Evolutionary conservation across 768 basidiomycete genomes (phyloP), one percentile per base, ranked within the genome.

Genomic region (Tulasnella calospora): DNA sequence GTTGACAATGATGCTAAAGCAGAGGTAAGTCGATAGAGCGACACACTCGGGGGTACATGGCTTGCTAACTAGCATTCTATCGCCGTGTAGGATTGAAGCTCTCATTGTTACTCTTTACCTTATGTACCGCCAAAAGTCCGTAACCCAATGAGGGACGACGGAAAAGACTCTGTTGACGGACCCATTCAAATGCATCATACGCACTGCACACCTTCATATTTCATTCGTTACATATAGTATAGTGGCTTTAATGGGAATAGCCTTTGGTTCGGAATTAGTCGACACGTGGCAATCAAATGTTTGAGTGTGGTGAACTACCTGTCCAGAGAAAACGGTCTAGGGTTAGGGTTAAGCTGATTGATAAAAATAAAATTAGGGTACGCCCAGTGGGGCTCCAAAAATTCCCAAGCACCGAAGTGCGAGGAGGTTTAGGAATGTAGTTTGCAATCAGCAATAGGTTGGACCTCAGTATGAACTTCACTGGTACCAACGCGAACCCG

Each of bases 1-100:
- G 0, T 85, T 90, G 0, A 89, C 89, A 7, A 88, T 90, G 82
- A 82, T 89, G 79, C 85, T 90, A 46, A 91, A 90, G 83, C 88
- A 89, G 79, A 84, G 89, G 88, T 87, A 44, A 77, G 79, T 73
- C 17, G 27, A 21, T 36, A 15, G 17, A n/a, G 23, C 7, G 12
- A n/a, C 5, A 33, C 38, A n/a, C 19, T 4, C 12, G 44, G n/a
- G 19, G 30, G n/a, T 27, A 15, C 71, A 47, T 40, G 0, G 9
- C 36, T 2, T 41, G 23, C 38, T 47, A 27, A 73, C 0, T 6
- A 47, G n/a, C 35, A n/a, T 73, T 40, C 21, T 13, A 15, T 17
- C 30, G 23, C 13, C 71, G 3, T 17, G 27, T 41, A 73, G 71
- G 27, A 47, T 73, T 15, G 71, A 73, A 17, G 71, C 38, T 9